These are phyloP conservation scores for Pestalotiopsis sp. DNA, from an alignment of 2,329 filamentous ascomycete genomes.

Conservation along the genomic window DNA sequence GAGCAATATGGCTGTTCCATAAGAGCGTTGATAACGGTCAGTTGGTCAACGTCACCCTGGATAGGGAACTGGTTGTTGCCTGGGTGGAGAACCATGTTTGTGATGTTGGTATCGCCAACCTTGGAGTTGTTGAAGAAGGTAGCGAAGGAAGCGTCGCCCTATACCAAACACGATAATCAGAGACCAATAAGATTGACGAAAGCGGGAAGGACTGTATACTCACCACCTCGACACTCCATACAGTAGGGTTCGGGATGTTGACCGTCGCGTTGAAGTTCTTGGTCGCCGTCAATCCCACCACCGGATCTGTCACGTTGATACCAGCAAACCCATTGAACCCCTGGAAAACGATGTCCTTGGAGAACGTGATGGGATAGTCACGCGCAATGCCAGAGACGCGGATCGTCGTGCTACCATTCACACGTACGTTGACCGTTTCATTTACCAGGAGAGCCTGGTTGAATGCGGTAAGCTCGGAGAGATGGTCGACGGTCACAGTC, in stretches of 20 bases:
- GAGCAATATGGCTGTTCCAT: slow-evolving; percentile 49
- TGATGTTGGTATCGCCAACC: slow-evolving; percentile 58
- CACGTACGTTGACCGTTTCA: slow-evolving; percentile 48
- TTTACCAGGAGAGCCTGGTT: slow-evolving; percentile 54
- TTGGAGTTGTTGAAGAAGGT: slow-evolving; percentile 51
- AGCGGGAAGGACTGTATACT: slow-evolving; percentile 25
- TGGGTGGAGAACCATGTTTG: slow-evolving; percentile 54
- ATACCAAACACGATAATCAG: slow-evolving; percentile 3
- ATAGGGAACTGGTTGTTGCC: slow-evolving; percentile 59
- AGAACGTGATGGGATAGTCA: slow-evolving; percentile 52
- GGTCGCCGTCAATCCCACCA: slow-evolving; percentile 42
- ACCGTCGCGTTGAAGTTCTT: slow-evolving; percentile 63
- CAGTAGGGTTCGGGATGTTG: slow-evolving; percentile 63
- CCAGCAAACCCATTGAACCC: slow-evolving; percentile 58
- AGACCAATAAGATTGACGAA: not conserved
- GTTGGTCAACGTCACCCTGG: slow-evolving; percentile 53
- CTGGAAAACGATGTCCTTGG: slow-evolving; percentile 53
- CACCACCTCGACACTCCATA: slow-evolving; percentile 65
- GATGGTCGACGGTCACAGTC: slow-evolving; percentile 44
- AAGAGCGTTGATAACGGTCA: slow-evolving; percentile 45
- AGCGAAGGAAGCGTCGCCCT: slow-evolving; percentile 65
- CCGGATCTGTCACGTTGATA: slow-evolving; percentile 50
- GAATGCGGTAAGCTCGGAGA: slow-evolving; percentile 52
- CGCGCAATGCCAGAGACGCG: slow-evolving; percentile 49
- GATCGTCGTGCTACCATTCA: slow-evolving; percentile 53